Base-by-base conservation (phyloP, 805 yeast genomes). In the Ogataea saltuana region DNA sequence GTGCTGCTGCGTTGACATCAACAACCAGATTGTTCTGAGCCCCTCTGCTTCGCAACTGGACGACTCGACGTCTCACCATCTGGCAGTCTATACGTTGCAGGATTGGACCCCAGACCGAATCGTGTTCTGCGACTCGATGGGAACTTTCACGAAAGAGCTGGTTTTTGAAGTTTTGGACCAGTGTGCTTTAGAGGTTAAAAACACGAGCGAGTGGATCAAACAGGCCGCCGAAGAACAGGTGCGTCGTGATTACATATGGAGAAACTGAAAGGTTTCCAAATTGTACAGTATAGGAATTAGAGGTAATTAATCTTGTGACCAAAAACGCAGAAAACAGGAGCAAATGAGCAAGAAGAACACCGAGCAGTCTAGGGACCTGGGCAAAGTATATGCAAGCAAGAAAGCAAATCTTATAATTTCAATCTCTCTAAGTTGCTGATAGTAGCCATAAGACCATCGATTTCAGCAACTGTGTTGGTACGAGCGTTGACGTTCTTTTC, bases 381-480 rank as follows among this genome's bases (percentile, higher is more conserved):
- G n/a, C n/a, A n/a, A n/a, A n/a, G n/a, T n/a, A n/a, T n/a, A n/a
- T n/a, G n/a, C n/a, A n/a, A n/a, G n/a, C n/a, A n/a, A n/a, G n/a
- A n/a, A n/a, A n/a, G n/a, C n/a, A n/a, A n/a, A n/a, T n/a, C 26
- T 47, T 56, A 78, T 56, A 81, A 65, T 70, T 85, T 85, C 64
- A 89, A 76, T 62, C 81, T 82, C 69, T 89, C 87, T 65, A 91
- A 81, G 63, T 88, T 85, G 27, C 76, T 78, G 63, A 93, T 85
- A 45, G 97, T 89, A 44, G 88, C 83, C 61, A 87, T 82, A 58
- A 88, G 77, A 55, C 96, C 95, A 60, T 87, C 93, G 51, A 90
- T 84, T 67, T 91, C 99, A 34, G 98, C 96, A 50, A 69, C 63
- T 47, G 79, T 75, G 56, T 80, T 83, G 51, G 85, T 91, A 42